Base-by-base conservation (phyloP, 768 basidiomycete species). In the Boletus reticuloceps region DNA sequence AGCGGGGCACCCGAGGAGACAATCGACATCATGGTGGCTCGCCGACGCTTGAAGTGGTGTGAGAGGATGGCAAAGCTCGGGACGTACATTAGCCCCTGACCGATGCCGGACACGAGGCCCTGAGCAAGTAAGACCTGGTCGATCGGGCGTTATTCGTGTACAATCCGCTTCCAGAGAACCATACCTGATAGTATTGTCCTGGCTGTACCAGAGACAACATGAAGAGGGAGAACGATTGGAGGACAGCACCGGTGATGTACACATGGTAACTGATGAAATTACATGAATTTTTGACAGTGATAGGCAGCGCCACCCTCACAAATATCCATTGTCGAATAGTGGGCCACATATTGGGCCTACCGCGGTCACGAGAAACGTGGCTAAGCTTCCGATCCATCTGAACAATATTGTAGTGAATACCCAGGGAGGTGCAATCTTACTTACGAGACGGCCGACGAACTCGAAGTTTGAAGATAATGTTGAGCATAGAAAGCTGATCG, bases 1-100 rank as follows among this genome's bases (percentile, higher is more conserved):
- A 84, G 64, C 3, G 81, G 76, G 34, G 78, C 74, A 22, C 79
- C 79, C 29, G 80, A 79, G 29, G 77, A 37, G 6, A 72, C 72
- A 41, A 82, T 62, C 10, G 80, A 78, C 60, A 79, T 77, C 7
- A 78, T 77, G 5, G 77, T 57, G 5, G 77, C 64, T 25, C 79
- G 69, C 14, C 71, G 67, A 45, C 64, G 66, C 31, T 64, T 63
- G 66, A 82, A 83, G 58, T 77, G 74, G 34, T 79, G 80, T 6
- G 76, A 72, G 9, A 79, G 60, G 20, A 81, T 56, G 6, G 73
- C 71, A 49, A 76, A 57, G 39, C 75, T 71, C 0, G 80, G 81
- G 16, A 80, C 61, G 53, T 74, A 82, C 37, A 79, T 61, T 34
- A 80, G 50, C 14, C 80, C 82, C 4, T 70, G 68, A 7, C 69